These are phyloP conservation scores for Tremellales sp. DNA, from an alignment of 1,284 basidiomycete genomes.

Conservation along the genomic window DNA sequence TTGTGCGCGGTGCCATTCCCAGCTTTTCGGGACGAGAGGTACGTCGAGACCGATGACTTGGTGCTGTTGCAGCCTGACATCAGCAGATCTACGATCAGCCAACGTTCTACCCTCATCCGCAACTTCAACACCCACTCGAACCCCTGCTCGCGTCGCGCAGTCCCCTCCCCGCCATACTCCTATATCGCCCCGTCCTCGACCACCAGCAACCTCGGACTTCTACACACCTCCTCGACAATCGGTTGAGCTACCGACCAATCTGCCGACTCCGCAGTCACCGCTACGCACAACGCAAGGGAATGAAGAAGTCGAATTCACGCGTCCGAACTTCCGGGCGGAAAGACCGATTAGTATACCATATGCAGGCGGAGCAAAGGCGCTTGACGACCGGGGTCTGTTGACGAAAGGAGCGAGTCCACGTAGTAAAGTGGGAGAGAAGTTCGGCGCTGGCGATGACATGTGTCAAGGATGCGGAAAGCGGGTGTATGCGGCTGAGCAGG, in stretches of 20 bases:
- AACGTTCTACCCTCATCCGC: constrained; percentile 27
- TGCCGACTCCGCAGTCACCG: not conserved
- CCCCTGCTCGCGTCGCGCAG: constrained; percentile 8
- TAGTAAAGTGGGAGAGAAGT: constrained; percentile 37
- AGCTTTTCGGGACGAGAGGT: constrained; percentile 45
- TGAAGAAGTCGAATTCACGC: constrained; percentile 22
- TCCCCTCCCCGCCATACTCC: constrained; percentile 11
- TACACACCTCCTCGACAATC: constrained; percentile 24
- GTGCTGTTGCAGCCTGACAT: not conserved
- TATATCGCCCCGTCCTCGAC: constrained; percentile 8
- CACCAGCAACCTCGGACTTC: constrained; percentile 24
- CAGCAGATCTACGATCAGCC: constrained; percentile 39
- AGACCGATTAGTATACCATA: constrained; percentile 30
- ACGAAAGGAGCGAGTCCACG: constrained; percentile 28
- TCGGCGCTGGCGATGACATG: constrained; percentile 28
- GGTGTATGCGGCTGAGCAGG: constrained; percentile 47
- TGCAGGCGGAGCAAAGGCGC: constrained; percentile 27
- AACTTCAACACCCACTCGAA: constrained; percentile 12
- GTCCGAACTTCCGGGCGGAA: constrained; percentile 33
- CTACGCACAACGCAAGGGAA: constrained; percentile 13
- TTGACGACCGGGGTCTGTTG: constrained; percentile 36
- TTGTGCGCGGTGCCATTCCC: constrained; percentile 44
- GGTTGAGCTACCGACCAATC: not conserved
- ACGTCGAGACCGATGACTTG: constrained; percentile 3
- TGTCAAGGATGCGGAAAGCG: constrained; percentile 45